Base-by-base conservation (phyloP, 2,329 filamentous ascomycete genomes). In the Didymella segeticola region DNA sequence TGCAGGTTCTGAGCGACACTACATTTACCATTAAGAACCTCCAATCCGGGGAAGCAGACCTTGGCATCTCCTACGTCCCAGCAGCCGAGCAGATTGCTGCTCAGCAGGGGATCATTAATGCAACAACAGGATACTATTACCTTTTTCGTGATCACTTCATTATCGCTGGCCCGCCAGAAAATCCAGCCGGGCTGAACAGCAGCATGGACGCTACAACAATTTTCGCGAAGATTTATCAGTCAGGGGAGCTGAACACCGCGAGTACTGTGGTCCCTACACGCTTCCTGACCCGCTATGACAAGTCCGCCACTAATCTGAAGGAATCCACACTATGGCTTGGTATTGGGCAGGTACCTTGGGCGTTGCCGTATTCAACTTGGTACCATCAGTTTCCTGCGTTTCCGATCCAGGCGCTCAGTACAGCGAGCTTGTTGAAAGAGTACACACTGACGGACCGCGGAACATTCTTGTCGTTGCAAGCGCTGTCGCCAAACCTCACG, bases 281-380 rank as follows among this genome's bases (percentile, higher is more conserved):
- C 12, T 81, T 80, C 46, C 62, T 80, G 10, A 76, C 68, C 25
- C 73, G 79, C 1, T 82, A 73, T 43, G 79, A 81, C 56, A 81
- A 81, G 60, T 80, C 78, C 2, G 79, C 79, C 0, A 80, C 78
- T 3, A 81, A 80, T 53, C 79, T 81, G 43, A 80, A 80, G 53
- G 80, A 81, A 45, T 76, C 76, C 0, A 57, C 72, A 30, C 62
- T 81, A 2, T 82, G 79, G 78, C 71, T 77, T 4, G 63, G 66
- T 0, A 79, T 81, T 27, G 80, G 79, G 4, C 79, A 80, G 62
- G 75, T 78, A 3, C 78, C 78, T 0, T 81, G 79, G 79, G 75
- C 77, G 0, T 73, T 73, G 1, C 66, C 72, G 4, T 76, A 76
- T 58, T 78, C 78, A 0, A 75, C 70, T 1, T 81, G 78, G 79